Evolutionary conservation across 176 grass and related monocot genomes (phyloP), one percentile per base, ranked within the genome.

Genomic region (Bonia amplexicaulis): DNA sequence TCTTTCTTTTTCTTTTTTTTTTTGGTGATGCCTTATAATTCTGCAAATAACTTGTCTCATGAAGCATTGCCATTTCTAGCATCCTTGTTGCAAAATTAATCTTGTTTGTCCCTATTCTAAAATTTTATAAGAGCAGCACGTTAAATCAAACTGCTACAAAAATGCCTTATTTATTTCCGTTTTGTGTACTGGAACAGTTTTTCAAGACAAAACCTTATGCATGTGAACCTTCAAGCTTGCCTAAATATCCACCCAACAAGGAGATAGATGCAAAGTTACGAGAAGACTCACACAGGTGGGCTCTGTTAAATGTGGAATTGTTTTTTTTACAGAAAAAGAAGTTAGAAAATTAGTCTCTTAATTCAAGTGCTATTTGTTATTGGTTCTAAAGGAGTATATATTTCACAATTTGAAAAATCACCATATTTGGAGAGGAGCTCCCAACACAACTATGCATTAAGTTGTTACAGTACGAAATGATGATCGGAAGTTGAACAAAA

Each of bases 191-290:
- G 71, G 19, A 76, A 74, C 86, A 95, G 93, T 95, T 84, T 87
- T 95, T 95, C 67, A 90, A 65, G 86, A 85, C 88, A 88, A 88
- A 90, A 66, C 93, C 93, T 81, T 90, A 84, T 9, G 93, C 93
- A 12, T 95, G 90, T 10, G 88, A 95, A 54, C 88, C 90, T 23
- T 89, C 90, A 16, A 92, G 86, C 80, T 88, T 95, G 72, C 90
- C 93, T 78, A 90, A 88, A 75, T 95, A 95, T 63, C 39, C 90
- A 70, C 93, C 93, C 48, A 92, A 88, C 83, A 95, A 95, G 84
- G 93, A 95, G 88, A 90, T 95, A 54, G 90, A 92, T 66, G 85
- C 83, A 52, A 95, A 95, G 86, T 60, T 79, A 84, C 90, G 88
- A 63, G 90, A 95, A 76, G 88, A 90, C 63, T 78, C 54, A 37